Conservation (phyloP, 2,329 filamentous ascomycete species). For the Pseudogymnoascus sp. region DNA sequence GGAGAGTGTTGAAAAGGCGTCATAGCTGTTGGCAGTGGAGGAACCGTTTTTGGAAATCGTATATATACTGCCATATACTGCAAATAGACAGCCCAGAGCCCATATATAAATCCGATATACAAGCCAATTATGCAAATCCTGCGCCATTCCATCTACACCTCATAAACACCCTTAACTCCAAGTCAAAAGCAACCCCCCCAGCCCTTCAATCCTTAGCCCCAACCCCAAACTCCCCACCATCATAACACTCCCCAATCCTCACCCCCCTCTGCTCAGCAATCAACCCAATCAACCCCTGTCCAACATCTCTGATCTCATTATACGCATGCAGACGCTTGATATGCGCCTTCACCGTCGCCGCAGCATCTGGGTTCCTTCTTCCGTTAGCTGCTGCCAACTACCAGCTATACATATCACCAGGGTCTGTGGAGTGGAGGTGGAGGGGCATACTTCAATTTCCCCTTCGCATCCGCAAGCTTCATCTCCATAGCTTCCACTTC, state of each 20-base stretch:
- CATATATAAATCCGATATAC: not conserved
- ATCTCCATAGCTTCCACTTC: slow-evolving; percentile 27
- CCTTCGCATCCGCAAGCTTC: slow-evolving; percentile 31
- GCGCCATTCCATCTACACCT: not conserved
- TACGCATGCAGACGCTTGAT: slow-evolving; percentile 60
- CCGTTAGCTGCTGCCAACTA: not conserved
- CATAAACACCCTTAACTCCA: not conserved
- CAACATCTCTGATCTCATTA: slow-evolving; percentile 64
- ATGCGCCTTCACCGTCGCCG: slow-evolving; percentile 50
- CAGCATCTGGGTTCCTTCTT: slow-evolving; percentile 17
- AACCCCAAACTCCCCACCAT: slow-evolving; percentile 27
- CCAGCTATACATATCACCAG: not conserved
- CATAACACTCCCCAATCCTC: slow-evolving; percentile 28
- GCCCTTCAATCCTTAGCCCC: slow-evolving; percentile 23
- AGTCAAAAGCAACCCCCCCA: not conserved
- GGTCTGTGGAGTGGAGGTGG: not conserved
- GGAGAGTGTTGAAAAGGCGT: not conserved
- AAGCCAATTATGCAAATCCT: not conserved
- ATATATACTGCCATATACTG: not conserved
- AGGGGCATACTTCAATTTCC: slow-evolving; percentile 26
- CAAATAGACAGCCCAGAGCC: not conserved
- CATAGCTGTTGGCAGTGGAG: not conserved
- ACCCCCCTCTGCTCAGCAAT: slow-evolving; percentile 57
- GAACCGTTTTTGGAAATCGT: not conserved
- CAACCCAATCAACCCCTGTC: slow-evolving; percentile 56